Evolutionary conservation across 1,139 yeast genomes (phyloP), one percentile per base, ranked within the genome.

Genomic region (Suhomyces bolitotheri): DNA sequence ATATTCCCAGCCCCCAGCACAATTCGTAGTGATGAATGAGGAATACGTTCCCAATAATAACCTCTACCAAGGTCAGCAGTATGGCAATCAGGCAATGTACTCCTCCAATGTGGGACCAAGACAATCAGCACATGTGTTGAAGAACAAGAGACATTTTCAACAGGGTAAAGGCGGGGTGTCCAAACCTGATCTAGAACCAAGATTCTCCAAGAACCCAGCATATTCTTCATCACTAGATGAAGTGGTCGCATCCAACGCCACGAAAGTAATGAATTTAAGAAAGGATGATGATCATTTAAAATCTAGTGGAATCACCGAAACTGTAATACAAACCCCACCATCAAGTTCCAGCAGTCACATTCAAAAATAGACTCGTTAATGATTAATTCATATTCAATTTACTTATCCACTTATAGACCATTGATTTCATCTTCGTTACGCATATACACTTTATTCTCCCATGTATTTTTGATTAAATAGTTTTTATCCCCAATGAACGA

Each of bases 141-240:
- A 53, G 38, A 58, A 57, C 40, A 53, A 57, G 34, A 45, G 56
- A 22, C 60, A 54, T 32, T 34, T 51, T 41, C 39, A 42, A 28
- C 55, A 46, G 24, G 33, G 29, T 17, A 44, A 48, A 29, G 31
- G 39, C 21, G 26, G 39, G 19, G 32, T 40, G 27, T 30, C 43
- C 11, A 47, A 49, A 21, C 44, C 47, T 14, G 37, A 32, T 8
- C 14, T 33, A 9, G 41, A 38, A 7, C 32, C 29, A 10, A 38
- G 38, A 31, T 31, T 30, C 16, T 16, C 43, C 5, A 31, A 29
- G 23, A 26, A 26, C 11, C 29, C 28, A 12, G 27, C 32, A 17
- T 37, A 33, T 16, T 38, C 44, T 4, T 33, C 43, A 9, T 34
- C 43, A 5, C 29, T 47, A 28, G 55, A 51, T 8, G 54, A 50